phyloP scores from a whole-genome alignment of 2,329 filamentous ascomycete genomes.

The Harringtonia aguacate region DNA sequence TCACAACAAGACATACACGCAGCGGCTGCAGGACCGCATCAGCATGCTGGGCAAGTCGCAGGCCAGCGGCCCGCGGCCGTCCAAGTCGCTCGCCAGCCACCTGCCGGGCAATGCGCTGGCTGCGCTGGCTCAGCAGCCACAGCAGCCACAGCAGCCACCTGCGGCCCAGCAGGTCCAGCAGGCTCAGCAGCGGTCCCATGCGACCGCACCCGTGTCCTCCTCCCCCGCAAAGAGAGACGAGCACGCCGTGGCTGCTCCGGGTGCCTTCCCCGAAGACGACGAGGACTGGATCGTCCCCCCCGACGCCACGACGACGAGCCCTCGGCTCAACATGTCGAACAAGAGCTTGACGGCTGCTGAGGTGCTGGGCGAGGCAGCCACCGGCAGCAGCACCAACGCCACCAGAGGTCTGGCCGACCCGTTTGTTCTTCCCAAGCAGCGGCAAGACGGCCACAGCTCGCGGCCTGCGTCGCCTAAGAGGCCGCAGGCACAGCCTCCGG shows the following conservation, averaged over 20 bases:
- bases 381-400: conserved; percentile 35
- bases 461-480: conserved; percentile 24
- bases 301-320: conserved; percentile 25
- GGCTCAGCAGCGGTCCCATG: conserved; percentile 17
- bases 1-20: conserved; percentile 86
- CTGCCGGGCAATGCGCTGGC: conserved; percentile 18
- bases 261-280: conserved; percentile 49
- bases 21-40: conserved; percentile 86
- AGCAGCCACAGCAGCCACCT: conserved; percentile 14
- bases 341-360: conserved; percentile 45
- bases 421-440: conserved; percentile 28
- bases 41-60: conserved; percentile 56
- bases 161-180: conserved; percentile 19
- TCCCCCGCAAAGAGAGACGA: conserved; percentile 5
- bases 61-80: conserved; percentile 31
- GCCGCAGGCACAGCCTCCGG: conserved; percentile 9
- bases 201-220: not conserved
- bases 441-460: conserved; percentile 19
- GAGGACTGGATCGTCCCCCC: conserved; percentile 53
- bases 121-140: conserved; percentile 18
- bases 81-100: conserved; percentile 35
- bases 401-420: conserved; percentile 38
- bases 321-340: conserved; percentile 40
- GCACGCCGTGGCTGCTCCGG: conserved; percentile 32
- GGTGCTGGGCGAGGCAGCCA: not conserved